Evolutionary conservation across 2,329 filamentous ascomycete genomes (phyloP), one percentile per base, ranked within the genome.

Genomic region (Mycosphaerelloides madeirae): DNA sequence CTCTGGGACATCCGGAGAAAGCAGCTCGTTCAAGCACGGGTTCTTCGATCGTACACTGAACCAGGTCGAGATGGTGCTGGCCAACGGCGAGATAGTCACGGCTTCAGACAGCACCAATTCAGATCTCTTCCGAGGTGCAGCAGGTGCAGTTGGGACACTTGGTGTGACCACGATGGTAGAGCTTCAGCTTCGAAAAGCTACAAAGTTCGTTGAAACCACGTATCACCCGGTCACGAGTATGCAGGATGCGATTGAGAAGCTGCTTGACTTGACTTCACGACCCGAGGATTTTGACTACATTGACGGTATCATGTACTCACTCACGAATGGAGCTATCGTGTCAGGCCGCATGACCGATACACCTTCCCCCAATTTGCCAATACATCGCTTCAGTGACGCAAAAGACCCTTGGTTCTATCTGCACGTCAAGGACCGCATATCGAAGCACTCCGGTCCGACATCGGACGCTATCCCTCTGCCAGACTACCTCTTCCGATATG

Each of bases 401-500:
- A 65, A 65, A 56, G 73, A 76, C 52, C 70, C 70, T 1, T 76
- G 74, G 73, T 76, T 74, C 56, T 76, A 76, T 49, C 62, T 75
- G 1, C 71, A 75, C 49, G 64, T 60, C 25, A 51, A 62, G 43
- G 45, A 56, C 18, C 62, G 64, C n/a, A 61, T 68, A 65, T 43
- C 62, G 65, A 38, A 62, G 70, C 41, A 53, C 67, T 22, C 59
- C 62, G 48, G 76, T 68, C 12, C 63, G 62, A 46, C 47, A 13
- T 51, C 64, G 43, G 80, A 84, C 46, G 77, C 76, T 44, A 73
- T 85, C 1, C 81, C 81, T 0, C 54, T 85, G 1, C 66, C 67
- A 2, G 82, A 85, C 57, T 86, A 86, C 62, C 75, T 85, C 47
- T 86, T 86, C 65, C 77, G 83, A 13, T 85, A 84, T 65, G 81